These are phyloP conservation scores for Lunasporangiospora selenospora DNA, from an alignment of 192 early-diverging fungal species.

Conservation along the genomic window DNA sequence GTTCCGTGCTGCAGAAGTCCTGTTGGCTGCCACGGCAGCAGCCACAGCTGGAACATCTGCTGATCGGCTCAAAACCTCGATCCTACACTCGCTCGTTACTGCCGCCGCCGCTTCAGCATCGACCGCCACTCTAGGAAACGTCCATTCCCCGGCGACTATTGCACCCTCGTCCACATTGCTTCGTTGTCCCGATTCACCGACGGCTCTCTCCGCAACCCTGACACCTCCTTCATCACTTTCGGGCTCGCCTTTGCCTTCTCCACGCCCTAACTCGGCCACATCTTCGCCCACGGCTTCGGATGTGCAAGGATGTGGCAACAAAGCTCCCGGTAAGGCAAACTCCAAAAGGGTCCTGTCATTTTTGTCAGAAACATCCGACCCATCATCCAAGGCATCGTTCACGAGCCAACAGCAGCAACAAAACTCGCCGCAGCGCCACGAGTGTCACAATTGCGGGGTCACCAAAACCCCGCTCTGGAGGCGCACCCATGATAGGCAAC, in stretches of 20 bases:
- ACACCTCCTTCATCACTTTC: not conserved
- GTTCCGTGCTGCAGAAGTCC: not conserved
- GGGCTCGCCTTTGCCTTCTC: too few species aligned
- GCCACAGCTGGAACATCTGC: not conserved
- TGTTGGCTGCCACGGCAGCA: too few species aligned
- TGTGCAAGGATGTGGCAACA: too few species aligned
- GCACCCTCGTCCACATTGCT: slow-evolving; percentile 36
- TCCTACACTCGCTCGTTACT: not conserved
- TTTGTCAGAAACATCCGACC: too few species aligned
- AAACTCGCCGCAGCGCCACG: slow-evolving; percentile 29
- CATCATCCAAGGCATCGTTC: too few species aligned
- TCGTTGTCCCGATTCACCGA: too few species aligned
- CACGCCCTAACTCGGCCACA: too few species aligned
- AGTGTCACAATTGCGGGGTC: slow-evolving; percentile 75
- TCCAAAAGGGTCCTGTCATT: too few species aligned
- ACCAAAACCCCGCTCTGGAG: slow-evolving; percentile 95
- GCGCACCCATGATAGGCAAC: slow-evolving; percentile 72
- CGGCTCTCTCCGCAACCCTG: too few species aligned
- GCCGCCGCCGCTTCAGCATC: not conserved
- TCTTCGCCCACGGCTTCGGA: too few species aligned
- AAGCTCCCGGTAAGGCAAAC: too few species aligned
- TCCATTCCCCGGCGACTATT: slow-evolving; percentile 1
- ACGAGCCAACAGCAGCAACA: not conserved
- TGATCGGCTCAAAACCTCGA: not conserved
- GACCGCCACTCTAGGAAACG: not conserved